These are phyloP conservation scores for Halenospora varia DNA, from an alignment of 495 filamentous ascomycete genomes.

Conservation along the genomic window DNA sequence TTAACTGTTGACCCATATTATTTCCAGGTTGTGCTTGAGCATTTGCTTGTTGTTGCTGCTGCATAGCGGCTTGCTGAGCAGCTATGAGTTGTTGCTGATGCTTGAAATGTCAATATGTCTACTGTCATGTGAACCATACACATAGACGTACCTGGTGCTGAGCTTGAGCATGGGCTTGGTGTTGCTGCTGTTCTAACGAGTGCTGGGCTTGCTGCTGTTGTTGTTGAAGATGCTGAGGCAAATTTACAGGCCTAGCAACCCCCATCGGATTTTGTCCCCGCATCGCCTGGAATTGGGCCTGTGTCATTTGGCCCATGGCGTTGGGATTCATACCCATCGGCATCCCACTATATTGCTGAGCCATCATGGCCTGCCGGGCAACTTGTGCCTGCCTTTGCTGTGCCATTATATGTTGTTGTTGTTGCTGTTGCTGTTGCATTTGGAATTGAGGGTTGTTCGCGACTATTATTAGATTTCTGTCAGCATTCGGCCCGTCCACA, in stretches of 20 bases:
- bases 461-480: constrained; percentile 18
- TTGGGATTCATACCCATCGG: constrained; percentile 55
- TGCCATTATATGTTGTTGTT: constrained; percentile 26
- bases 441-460: constrained; percentile 22
- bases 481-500: constrained; percentile 14
- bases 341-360: constrained; percentile 45
- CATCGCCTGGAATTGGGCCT: constrained; percentile 54
- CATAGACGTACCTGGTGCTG: constrained; percentile 41
- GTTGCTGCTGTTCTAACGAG: constrained; percentile 19
- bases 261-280: constrained; percentile 28
- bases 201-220: constrained; percentile 37
- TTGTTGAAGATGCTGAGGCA: constrained; percentile 43
- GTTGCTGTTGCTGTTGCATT: constrained; percentile 27
- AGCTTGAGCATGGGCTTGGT: constrained; percentile 26
- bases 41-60: constrained; percentile 27
- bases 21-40: constrained; percentile 21
- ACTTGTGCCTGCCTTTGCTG: constrained; percentile 42
- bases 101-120: constrained; percentile 11
- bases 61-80: constrained; percentile 36
- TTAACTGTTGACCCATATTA: constrained; percentile 35
- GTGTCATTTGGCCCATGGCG: constrained; percentile 52
- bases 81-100: constrained; percentile 27
- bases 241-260: constrained; percentile 31
- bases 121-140: constrained; percentile 16
- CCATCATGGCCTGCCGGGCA: constrained; percentile 38